Evolutionary conservation across 2,329 filamentous ascomycete species (phyloP).

Genomic region (Hypoxylon sp.): DNA sequence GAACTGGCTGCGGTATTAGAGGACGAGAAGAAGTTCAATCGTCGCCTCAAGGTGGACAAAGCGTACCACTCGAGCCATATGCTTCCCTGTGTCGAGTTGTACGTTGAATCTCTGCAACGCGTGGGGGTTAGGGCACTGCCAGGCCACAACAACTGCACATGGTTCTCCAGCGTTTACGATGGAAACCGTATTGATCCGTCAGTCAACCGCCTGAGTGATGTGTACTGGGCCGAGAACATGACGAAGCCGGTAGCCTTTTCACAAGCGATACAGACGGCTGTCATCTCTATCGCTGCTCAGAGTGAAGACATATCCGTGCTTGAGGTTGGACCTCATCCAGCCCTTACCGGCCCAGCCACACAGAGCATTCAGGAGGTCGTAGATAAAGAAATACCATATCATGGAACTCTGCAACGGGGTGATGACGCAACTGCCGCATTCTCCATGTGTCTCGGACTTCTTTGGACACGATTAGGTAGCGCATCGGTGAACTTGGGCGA

Average conservation of each 20-base stretch:
- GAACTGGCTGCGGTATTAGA: constrained; percentile 8
- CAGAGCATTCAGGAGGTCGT: not conserved
- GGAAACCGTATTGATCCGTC: constrained; percentile 13
- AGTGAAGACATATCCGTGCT: no score
- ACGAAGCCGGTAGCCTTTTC: constrained; percentile 51
- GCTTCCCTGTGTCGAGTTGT: not conserved
- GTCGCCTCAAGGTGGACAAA: constrained; percentile 19
- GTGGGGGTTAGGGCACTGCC: constrained; percentile 4
- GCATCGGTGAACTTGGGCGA: not conserved
- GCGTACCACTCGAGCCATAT: constrained; percentile 36
- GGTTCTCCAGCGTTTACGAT: constrained; percentile 43
- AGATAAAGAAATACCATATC: not conserved
- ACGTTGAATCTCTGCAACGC: constrained; percentile 22
- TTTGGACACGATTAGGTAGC: not conserved
- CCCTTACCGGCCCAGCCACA: not conserved
- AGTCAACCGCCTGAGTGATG: constrained; percentile 14
- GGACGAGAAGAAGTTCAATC: constrained; percentile 11
- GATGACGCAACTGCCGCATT: not conserved
- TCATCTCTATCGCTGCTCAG: no score
- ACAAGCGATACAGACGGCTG: not conserved
- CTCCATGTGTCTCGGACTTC: not conserved
- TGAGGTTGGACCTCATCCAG: not conserved
- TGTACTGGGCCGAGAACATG: constrained; percentile 62
- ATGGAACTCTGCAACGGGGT: not conserved
- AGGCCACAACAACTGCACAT: constrained; percentile 24